phyloP scores from a whole-genome alignment of 768 basidiomycete species.

The Piloderma croceum region DNA sequence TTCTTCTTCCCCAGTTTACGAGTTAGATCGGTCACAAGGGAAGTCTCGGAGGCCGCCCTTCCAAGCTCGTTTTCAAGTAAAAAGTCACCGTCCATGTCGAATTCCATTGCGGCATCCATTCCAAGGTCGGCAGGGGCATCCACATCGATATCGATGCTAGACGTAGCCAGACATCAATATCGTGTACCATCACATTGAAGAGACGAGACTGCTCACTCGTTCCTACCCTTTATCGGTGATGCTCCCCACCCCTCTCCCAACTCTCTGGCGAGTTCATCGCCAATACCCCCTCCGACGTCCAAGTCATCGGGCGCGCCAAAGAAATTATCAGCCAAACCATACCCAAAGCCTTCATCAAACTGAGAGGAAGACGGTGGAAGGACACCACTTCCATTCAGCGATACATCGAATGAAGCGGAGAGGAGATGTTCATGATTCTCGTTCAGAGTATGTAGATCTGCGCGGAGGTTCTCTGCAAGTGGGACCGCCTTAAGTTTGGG shows the following conservation, averaged over 20 bases:
- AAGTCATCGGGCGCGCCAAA: conserved; percentile 48
- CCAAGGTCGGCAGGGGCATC: conserved; percentile 15
- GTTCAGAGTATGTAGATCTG: conserved; percentile 57
- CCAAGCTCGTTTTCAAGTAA: too few relatives aligned
- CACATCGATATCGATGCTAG: conserved; percentile 11
- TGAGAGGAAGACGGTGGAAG: conserved; percentile 51
- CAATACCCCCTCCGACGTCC: conserved; percentile 55
- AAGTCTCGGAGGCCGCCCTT: too few relatives aligned
- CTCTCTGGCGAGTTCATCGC: conserved; percentile 71
- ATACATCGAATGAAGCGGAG: conserved; percentile 59
- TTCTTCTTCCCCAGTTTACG: too few relatives aligned
- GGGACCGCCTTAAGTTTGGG: conserved; percentile 18
- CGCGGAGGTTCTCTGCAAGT: conserved; percentile 41
- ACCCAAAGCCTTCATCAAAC: conserved; percentile 37
- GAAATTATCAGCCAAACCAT: conserved; percentile 45
- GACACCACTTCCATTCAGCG: conserved; percentile 38
- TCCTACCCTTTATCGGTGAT: conserved; percentile 25
- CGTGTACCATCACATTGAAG: conserved; percentile 1
- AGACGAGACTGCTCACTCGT: conserved; percentile 9
- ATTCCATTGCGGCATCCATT: conserved; percentile 12
- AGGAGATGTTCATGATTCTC: conserved; percentile 68
- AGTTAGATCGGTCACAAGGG: too few relatives aligned
- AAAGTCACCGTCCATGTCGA: conserved; percentile 28
- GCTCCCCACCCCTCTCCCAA: conserved; percentile 66
- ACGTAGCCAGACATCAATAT: conserved; percentile 6